A percentile compares a stretch with the other conserved stretches of the same genome.
Conservation (phyloP, 495 filamentous ascomycete species). For the Annulohypoxylon nitens region DNA sequence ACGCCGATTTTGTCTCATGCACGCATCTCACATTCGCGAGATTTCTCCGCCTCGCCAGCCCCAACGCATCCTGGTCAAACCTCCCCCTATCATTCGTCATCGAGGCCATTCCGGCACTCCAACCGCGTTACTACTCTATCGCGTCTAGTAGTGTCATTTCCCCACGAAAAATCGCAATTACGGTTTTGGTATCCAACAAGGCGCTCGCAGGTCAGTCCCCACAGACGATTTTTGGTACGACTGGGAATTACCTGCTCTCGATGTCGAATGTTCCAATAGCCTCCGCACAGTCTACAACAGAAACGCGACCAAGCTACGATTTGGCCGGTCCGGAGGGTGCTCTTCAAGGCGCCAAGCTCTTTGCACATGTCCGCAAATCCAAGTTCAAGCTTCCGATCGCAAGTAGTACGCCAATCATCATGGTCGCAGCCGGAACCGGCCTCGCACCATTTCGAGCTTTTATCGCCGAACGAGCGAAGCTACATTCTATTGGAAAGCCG, state of each 20-base stretch:
- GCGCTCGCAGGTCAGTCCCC: neutral
- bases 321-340: neutral
- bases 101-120: neutral
- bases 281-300: neutral
- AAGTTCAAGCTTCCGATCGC: neutral
- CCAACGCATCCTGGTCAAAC: neutral
- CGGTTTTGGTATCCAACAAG: neutral
- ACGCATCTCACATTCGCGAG: neutral
- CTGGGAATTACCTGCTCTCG: neutral
- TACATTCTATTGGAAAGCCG: neutral
- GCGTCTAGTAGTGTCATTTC: neutral
- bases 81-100: neutral
- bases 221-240: neutral
- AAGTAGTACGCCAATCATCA: neutral
- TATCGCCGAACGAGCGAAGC: neutral
- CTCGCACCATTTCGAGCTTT: neutral
- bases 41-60: neutral
- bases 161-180: neutral
- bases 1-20: neutral
- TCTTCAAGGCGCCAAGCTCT: neutral
- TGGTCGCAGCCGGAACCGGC: neutral
- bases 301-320: neutral
- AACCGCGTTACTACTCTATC: neutral
- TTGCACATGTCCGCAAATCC: neutral
- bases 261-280: neutral